Conservation (phyloP, 2,329 filamentous ascomycete species). For the Stachybotrys chartarum region DNA sequence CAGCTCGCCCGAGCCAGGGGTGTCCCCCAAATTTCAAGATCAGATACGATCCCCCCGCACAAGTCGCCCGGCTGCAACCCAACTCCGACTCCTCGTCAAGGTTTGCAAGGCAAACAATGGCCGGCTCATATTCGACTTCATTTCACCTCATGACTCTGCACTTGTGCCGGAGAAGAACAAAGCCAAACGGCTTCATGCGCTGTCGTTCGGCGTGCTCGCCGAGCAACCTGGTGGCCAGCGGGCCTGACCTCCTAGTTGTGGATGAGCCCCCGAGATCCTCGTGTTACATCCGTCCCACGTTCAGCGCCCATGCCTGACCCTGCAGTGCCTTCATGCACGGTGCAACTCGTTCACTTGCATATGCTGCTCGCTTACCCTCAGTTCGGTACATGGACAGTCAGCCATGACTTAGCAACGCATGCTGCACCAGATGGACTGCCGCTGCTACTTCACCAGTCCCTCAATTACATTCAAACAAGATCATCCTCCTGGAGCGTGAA, state of each 20-base stretch:
- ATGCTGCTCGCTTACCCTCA: too few species aligned
- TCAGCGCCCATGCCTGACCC: too few species aligned
- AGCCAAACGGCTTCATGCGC: not conserved
- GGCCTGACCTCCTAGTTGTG: too few species aligned
- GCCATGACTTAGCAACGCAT: not conserved
- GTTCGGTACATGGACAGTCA: not conserved
- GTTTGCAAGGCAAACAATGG: not conserved
- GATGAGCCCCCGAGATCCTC: too few species aligned
- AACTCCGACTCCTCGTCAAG: not conserved
- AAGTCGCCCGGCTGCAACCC: not conserved
- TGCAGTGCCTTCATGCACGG: too few species aligned
- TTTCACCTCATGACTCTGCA: not conserved
- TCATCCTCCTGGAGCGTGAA: too few species aligned
- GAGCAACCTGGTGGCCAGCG: not conserved
- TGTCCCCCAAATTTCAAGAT: not conserved
- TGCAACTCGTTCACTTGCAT: too few species aligned
- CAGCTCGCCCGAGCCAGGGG: not conserved
- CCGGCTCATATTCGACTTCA: not conserved
- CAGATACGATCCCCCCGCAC: not conserved
- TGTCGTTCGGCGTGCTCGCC: not conserved
- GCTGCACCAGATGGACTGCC: not conserved
- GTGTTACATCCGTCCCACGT: too few species aligned
- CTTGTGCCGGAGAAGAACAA: not conserved
- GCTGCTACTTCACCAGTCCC: not conserved
- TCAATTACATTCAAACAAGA: not conserved